Conservation (phyloP, 2,329 filamentous ascomycete genomes). For the Fusarium camptoceras region DNA sequence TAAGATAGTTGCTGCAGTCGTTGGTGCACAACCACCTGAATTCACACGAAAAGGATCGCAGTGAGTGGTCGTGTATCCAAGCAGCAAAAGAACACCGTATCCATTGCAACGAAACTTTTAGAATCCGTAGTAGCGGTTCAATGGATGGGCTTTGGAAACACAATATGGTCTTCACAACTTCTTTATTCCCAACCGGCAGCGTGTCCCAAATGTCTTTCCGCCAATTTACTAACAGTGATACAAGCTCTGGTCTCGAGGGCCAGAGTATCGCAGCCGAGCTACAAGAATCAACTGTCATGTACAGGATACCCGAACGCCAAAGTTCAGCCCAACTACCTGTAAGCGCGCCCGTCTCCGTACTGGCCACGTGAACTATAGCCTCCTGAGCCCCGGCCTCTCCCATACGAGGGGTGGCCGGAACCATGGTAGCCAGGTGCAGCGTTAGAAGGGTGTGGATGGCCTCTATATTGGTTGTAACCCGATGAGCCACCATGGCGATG, state of each 20-base stretch:
- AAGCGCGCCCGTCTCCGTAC: constrained; percentile 40
- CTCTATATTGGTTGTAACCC: constrained; percentile 38
- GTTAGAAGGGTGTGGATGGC: constrained; percentile 29
- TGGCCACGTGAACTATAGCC: constrained; percentile 35
- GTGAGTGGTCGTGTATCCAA: not conserved
- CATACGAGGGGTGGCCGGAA: constrained; percentile 32
- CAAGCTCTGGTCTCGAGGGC: not conserved
- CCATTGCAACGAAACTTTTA: not conserved
- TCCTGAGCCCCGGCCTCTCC: constrained; percentile 35
- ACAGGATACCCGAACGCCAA: not conserved
- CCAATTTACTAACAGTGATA: not conserved
- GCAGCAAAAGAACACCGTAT: not conserved
- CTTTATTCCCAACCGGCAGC: not conserved
- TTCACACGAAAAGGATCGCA: not conserved
- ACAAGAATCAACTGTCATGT: not conserved
- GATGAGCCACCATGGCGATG: constrained; percentile 32
- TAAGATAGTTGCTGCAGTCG: not conserved
- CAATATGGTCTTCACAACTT: not conserved
- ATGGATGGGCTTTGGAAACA: not conserved
- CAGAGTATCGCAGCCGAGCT: not conserved
- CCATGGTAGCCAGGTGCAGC: constrained; percentile 37
- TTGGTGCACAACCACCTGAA: not conserved
- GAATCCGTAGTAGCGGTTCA: not conserved
- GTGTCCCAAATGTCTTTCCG: not conserved
- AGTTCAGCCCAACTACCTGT: constrained; percentile 31